A percentile compares a stretch with the other conserved stretches of the same genome.
These are phyloP conservation scores for Cafeteria roenbergensis DNA, from an alignment of 108 stramenopile genomes.

Conservation along the genomic window DNA sequence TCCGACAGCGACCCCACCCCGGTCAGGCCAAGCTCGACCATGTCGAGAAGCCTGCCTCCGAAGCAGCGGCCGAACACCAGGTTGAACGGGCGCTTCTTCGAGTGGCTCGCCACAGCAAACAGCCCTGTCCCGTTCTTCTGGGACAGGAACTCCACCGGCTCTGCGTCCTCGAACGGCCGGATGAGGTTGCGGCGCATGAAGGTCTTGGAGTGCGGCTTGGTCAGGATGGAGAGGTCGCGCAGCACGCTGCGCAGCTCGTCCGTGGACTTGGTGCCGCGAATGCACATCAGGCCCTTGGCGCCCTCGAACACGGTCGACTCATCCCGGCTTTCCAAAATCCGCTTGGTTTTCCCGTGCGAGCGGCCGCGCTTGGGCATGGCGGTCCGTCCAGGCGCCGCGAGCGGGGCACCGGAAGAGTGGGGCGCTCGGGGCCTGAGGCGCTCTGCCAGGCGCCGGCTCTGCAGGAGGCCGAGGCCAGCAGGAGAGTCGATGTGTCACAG, in stretches of 20 bases:
- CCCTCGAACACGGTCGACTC: no score
- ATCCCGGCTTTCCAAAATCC: no score
- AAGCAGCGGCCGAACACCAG: slow-evolving; percentile 82
- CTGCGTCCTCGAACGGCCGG: slow-evolving; percentile 39
- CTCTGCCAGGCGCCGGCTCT: no score
- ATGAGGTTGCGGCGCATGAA: slow-evolving; percentile 37
- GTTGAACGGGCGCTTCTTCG: slow-evolving; percentile 98
- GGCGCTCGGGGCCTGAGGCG: no score
- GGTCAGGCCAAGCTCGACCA: slow-evolving; percentile 79
- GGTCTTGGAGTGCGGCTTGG: slow-evolving; percentile 16
- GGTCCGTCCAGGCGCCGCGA: no score
- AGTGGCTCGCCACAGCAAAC: slow-evolving; percentile 80
- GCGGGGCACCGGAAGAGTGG: no score
- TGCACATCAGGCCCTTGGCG: no score
- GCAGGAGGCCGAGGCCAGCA: no score
- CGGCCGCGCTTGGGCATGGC: no score
- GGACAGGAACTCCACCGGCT: slow-evolving; percentile 42
- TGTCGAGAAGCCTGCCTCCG: slow-evolving; percentile 86
- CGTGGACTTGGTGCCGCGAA: no score
- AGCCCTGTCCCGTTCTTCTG: slow-evolving; percentile 80
- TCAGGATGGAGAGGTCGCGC: not conserved
- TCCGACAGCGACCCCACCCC: slow-evolving; percentile 61
- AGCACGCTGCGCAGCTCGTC: not conserved
- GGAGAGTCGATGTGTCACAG: no score
- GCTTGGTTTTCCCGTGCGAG: no score